phyloP scores from a whole-genome alignment of 139 green algal genomes.

The Asterochloris erici region DNA sequence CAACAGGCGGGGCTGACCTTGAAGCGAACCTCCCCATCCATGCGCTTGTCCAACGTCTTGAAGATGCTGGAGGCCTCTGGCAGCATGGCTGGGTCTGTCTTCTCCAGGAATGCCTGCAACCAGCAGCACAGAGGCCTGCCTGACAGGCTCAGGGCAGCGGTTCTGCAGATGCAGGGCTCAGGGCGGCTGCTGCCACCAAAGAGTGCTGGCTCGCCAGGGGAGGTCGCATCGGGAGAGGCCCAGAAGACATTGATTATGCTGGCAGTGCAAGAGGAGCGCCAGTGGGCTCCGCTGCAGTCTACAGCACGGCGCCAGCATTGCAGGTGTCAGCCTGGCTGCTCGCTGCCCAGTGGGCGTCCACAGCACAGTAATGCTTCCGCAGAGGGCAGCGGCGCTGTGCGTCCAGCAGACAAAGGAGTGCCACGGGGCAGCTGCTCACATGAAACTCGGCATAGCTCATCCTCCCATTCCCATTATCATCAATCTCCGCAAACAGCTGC shows the following conservation, averaged over 20 bases:
- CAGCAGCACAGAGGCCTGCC: background rate
- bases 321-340: background rate
- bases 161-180: background rate
- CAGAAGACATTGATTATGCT: background rate
- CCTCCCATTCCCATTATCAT: slow-evolving; percentile 2
- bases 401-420: background rate
- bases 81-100: slow-evolving; percentile 11
- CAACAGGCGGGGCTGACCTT: background rate
- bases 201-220: background rate
- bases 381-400: background rate
- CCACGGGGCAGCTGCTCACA: background rate
- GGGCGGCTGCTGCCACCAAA: background rate
- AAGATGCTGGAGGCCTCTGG: slow-evolving; percentile 19
- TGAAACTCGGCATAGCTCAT: slow-evolving; percentile 18
- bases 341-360: background rate
- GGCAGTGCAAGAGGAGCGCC: background rate
- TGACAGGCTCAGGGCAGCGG: background rate
- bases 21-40: slow-evolving; percentile 18
- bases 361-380: background rate
- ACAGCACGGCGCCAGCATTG: too few relatives aligned
- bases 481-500: slow-evolving; percentile 11
- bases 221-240: background rate
- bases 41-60: slow-evolving; percentile 10
- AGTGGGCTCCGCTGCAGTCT: background rate
- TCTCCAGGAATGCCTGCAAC: slow-evolving; percentile 6